Conservation (phyloP, 2,329 filamentous ascomycete species). For the Exserohilum turcica region DNA sequence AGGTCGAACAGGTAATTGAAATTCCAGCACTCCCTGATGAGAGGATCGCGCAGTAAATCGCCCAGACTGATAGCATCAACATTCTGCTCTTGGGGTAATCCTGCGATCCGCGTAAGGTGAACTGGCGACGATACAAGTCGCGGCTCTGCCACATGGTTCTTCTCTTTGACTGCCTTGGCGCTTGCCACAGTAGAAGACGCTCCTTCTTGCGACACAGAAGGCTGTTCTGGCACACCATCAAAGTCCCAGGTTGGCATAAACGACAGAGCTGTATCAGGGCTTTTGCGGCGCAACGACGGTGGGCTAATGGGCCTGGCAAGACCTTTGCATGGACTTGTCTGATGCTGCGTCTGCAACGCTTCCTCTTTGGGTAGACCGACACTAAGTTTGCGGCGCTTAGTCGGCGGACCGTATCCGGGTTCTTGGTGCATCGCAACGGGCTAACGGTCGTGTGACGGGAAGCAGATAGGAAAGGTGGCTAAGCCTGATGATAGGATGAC, state of each 20-base stretch:
- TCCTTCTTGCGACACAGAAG: conserved; percentile 1
- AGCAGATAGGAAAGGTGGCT: not conserved
- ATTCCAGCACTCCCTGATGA: conserved; percentile 73
- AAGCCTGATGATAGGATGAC: not conserved
- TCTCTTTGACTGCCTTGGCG: not conserved
- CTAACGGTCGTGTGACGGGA: not conserved
- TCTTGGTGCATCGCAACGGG: conserved; percentile 13
- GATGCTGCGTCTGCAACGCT: conserved; percentile 1
- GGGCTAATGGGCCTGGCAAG: conserved; percentile 39
- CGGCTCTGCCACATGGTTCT: not conserved
- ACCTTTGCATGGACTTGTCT: conserved; percentile 7
- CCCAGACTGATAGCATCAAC: conserved; percentile 67
- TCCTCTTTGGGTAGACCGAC: conserved; percentile 7
- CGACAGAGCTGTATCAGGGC: not conserved
- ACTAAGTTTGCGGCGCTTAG: conserved; percentile 37
- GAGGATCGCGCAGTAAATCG: conserved; percentile 73
- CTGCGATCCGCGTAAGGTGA: conserved; percentile 70
- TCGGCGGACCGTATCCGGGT: conserved; percentile 13
- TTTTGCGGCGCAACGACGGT: conserved; percentile 24
- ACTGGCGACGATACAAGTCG: conserved; percentile 65
- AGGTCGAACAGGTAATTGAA: conserved; percentile 72
- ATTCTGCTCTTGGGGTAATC: conserved; percentile 66
- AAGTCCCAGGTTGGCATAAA: conserved; percentile 21
- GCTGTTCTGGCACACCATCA: conserved; percentile 21
- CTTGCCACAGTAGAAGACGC: not conserved